Base-by-base conservation (phyloP, 768 basidiomycete genomes). In the Chalciporus pseudorubinellus region DNA sequence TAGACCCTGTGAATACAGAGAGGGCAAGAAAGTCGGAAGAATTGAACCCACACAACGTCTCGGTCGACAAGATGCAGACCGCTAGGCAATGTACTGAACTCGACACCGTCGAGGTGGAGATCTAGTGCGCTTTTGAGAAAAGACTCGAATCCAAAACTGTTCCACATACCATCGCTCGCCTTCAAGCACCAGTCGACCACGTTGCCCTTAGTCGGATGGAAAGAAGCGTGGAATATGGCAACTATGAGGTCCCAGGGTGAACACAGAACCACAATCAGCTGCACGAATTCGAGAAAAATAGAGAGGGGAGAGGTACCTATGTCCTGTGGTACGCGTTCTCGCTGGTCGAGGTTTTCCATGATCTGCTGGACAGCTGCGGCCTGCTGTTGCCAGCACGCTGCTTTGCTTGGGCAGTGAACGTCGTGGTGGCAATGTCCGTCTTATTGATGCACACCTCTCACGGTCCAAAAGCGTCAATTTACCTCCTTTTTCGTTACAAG, bases 171-270 rank as follows among this genome's bases (percentile, higher is more conserved):
- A 53, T 89, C 79, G 63, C 74, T 82, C 9, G 83, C 81, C 61
- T 83, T 89, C 26, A 87, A 63, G 39, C 77, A 82, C 90, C 91
- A 92, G 67, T 92, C 89, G 13, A 92, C 73, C 13, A 84, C 65
- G 64, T 90, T 91, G 13, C 90, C 90, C 57, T 81, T 78, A 19
- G 89, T 92, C 1, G 88, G 86, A 69, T 92, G 90, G 60, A 92
- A 92, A 6, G 88, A 89, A 16, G 84, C 77, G 69, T 92, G 89
- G 55, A 91, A 92, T 64, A 91, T 85, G 11, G 89, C 87, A 62
- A 89, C 89, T 91, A 31, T 6, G 4, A 24, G 16, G n/a, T n/a
- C n/a, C n/a, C n/a, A 5, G 21, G 16, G 21, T 33, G 13, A 31
- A 21, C 19, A 31, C 39, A 41, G 6, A 20, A 39, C 1, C 28